phyloP scores from a whole-genome alignment of 2,329 filamentous ascomycete genomes.

The Fonsecaea nubica region DNA sequence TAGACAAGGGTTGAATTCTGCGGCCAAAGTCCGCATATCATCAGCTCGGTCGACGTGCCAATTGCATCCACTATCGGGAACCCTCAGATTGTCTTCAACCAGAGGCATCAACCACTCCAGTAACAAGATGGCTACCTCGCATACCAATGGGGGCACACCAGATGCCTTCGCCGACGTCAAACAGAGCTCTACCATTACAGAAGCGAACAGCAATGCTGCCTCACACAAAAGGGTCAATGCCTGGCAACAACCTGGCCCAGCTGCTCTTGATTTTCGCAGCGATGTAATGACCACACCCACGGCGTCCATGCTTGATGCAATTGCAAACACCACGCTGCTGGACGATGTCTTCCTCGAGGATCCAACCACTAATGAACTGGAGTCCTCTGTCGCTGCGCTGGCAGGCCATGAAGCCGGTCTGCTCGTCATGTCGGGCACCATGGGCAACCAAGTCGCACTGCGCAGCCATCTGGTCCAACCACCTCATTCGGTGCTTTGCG shows the following conservation, averaged over 20 bases:
- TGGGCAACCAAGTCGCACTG: slow-evolving; percentile 89
- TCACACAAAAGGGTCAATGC: slow-evolving; percentile 28
- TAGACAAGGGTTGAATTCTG: slow-evolving; percentile 2
- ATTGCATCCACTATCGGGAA: not conserved
- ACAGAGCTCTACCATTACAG: slow-evolving; percentile 8
- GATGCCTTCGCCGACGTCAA: slow-evolving; percentile 12
- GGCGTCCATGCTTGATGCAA: slow-evolving; percentile 78
- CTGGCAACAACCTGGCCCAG: slow-evolving; percentile 38
- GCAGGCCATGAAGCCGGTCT: slow-evolving; percentile 78
- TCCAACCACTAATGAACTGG: slow-evolving; percentile 75
- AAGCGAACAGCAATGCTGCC: slow-evolving; percentile 22
- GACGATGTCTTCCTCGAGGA: slow-evolving; percentile 89
- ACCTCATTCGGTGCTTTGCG: slow-evolving; percentile 80
- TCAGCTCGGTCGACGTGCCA: not conserved
- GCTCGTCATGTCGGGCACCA: slow-evolving; percentile 86
- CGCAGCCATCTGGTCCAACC: slow-evolving; percentile 78
- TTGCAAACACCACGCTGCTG: slow-evolving; percentile 73
- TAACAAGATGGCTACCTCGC: not conserved
- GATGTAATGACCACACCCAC: slow-evolving; percentile 80
- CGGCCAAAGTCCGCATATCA: not conserved
- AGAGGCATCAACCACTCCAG: not conserved
- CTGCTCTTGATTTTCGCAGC: slow-evolving; percentile 42
- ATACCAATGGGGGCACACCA: slow-evolving; percentile 3
- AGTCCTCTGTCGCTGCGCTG: slow-evolving; percentile 74
- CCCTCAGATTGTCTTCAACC: not conserved